A percentile compares a stretch with the other conserved stretches of the same genome.
Evolutionary conservation across 2,329 filamentous ascomycete genomes (phyloP).

Genomic region (Colletotrichum sansevieriae): DNA sequence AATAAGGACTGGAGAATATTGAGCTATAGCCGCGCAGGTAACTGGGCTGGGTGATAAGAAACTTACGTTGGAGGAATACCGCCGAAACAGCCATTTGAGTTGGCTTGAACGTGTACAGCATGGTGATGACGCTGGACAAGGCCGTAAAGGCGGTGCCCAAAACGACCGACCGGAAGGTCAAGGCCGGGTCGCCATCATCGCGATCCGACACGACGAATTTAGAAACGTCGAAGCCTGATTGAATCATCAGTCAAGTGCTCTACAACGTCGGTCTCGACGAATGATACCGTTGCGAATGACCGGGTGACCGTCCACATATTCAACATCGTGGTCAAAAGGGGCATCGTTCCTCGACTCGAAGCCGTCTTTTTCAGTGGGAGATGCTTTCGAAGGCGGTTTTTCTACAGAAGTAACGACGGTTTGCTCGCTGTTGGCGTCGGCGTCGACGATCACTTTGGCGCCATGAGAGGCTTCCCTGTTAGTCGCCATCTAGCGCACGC

Average conservation of each 20-base stretch:
- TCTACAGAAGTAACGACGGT: not conserved
- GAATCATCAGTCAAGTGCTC: not conserved
- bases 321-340: not conserved
- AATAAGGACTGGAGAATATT: constrained; percentile 25
- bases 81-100: constrained; percentile 42
- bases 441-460: not conserved
- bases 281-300: constrained; percentile 37
- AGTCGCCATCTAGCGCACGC: not conserved
- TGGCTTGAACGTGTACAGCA: constrained; percentile 43
- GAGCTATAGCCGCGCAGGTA: not conserved
- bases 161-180: constrained; percentile 44
- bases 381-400: not conserved
- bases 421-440: not conserved
- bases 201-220: constrained; percentile 42
- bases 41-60: not conserved
- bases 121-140: constrained; percentile 44
- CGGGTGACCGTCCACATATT: constrained; percentile 31
- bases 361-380: not conserved
- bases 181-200: constrained; percentile 43
- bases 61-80: constrained; percentile 41
- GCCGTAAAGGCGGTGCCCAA: constrained; percentile 42
- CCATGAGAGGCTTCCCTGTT: not conserved
- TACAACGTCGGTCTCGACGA: accelerated
- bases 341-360: not conserved
- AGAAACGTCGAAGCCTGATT: constrained; percentile 41